Evolutionary conservation across 2,329 filamentous ascomycete genomes (phyloP).

Genomic region (Fusarium nisikadoi): DNA sequence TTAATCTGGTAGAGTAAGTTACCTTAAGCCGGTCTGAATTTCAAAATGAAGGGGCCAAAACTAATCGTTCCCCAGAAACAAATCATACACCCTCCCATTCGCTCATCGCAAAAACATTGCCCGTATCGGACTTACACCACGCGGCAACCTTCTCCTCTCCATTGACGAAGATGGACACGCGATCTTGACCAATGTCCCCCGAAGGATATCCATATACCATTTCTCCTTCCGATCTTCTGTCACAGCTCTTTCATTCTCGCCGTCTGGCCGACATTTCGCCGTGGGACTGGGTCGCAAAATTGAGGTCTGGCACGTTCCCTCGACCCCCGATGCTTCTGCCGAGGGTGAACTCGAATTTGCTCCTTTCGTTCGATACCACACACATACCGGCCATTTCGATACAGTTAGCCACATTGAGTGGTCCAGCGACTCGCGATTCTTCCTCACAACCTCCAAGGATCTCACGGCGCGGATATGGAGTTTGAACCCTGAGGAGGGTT

Average conservation of each 20-base stretch:
- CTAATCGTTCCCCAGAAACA: constrained; percentile 71
- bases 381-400: constrained; percentile 90
- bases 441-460: constrained; percentile 91
- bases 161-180: constrained; percentile 95
- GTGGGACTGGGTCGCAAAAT: constrained; percentile 87
- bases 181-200: constrained; percentile 89
- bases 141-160: constrained; percentile 90
- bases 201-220: constrained; percentile 88
- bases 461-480: constrained; percentile 96
- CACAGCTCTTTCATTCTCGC: constrained; percentile 88
- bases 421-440: constrained; percentile 96
- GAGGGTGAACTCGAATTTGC: constrained; percentile 93
- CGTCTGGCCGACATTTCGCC: constrained; percentile 89
- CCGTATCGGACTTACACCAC: constrained; percentile 86
- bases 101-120: constrained; percentile 94
- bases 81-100: constrained; percentile 87
- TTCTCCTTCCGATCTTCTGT: constrained; percentile 92
- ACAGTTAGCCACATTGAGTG: constrained; percentile 87
- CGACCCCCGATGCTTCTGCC: constrained; percentile 81
- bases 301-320: constrained; percentile 96
- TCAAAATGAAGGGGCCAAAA: rapidly evolving
- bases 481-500: constrained; percentile 84
- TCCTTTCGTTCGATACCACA: constrained; percentile 89
- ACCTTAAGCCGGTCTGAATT: not conserved
- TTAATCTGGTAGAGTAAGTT: constrained; percentile 91